phyloP scores from a whole-genome alignment of 1,139 yeast species.

The Blastobotrys apis region DNA sequence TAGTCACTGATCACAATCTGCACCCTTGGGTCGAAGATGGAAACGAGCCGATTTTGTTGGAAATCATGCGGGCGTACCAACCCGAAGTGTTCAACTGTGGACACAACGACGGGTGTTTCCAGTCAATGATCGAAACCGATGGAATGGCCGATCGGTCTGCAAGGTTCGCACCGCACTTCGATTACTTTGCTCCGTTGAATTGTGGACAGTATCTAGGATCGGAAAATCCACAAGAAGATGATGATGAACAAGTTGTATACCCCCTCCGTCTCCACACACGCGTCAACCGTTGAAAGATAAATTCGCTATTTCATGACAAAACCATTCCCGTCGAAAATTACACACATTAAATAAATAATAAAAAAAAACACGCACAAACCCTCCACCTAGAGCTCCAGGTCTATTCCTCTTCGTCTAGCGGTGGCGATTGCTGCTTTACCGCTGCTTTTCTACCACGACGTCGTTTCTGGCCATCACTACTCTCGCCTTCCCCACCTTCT shows the following conservation, averaged over 20 bases:
- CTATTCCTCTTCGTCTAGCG: not conserved
- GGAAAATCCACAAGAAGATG: too few species aligned
- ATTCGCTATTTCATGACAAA: too few species aligned
- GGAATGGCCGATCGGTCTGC: not conserved
- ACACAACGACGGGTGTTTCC: not conserved
- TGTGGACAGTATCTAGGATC: not conserved
- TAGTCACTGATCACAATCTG: not conserved
- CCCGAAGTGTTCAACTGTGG: slow-evolving; percentile 2
- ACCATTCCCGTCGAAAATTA: too few species aligned
- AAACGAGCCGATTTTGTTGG: not conserved
- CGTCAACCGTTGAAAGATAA: too few species aligned
- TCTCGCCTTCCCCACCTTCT: slow-evolving; percentile 10
- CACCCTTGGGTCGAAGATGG: not conserved
- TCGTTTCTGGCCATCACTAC: slow-evolving; percentile 4
- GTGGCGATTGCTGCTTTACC: not conserved
- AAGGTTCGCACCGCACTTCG: not conserved
- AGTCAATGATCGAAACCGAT: not conserved
- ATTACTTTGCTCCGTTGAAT: not conserved
- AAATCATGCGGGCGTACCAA: slow-evolving; percentile 5
- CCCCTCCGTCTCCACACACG: too few species aligned
- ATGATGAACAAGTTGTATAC: too few species aligned
- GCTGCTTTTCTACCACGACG: not conserved
- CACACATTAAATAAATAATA: slow-evolving; percentile 1
- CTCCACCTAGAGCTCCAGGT: not conserved
- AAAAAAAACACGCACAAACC: not conserved